Evolutionary conservation across 495 filamentous ascomycete species (phyloP), one percentile per base, ranked within the genome.

Genomic region (Cercophora newfieldiana): DNA sequence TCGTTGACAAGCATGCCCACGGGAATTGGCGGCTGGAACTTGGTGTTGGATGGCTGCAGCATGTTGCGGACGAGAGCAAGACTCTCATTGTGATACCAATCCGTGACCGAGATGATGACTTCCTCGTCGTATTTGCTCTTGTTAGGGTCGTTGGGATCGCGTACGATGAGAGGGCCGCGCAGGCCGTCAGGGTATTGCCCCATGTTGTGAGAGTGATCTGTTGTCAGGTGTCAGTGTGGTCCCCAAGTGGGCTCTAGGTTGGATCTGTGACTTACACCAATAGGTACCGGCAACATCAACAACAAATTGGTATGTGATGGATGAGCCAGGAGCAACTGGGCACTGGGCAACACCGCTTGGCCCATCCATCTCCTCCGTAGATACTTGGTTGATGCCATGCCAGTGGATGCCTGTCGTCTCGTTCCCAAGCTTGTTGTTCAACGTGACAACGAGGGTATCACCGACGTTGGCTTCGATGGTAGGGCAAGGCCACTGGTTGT

Each of bases 111-210:
- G 51, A 83, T 30, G 54, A 83, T 69, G 22, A 88, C 71, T 71
- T 94, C 91, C 65, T 88, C 86, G 31, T 91, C 88, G 66, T 91
- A 94, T 56, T 85, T 75, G 61, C 83, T 80, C 24, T 78, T 63
- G 70, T 86, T 90, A 0, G 90, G 90, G 14, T 86, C 81, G 6
- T 84, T 72, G 1, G 85, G 83, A 66, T 94, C 90, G 61, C 91
- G 84, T 31, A 95, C 82, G 51, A 94, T 87, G 33, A 95, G 69
- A 0, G 90, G 83, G 2, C 90, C 90, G 18, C 89, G 87, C 51
- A 91, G 81, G 21, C 91, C 91, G 73, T 95, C 92, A 0, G 91
- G 89, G 64, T 92, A 93, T 72, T 91, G 90, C 1, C 83, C 85
- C 70, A 81, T 80, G 53, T 85, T 82, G 70, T 93, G 91, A n/a